Evolutionary conservation across 1,284 basidiomycete species (phyloP), one percentile per base, ranked within the genome.

Genomic region (Ceratobasidium sp.): DNA sequence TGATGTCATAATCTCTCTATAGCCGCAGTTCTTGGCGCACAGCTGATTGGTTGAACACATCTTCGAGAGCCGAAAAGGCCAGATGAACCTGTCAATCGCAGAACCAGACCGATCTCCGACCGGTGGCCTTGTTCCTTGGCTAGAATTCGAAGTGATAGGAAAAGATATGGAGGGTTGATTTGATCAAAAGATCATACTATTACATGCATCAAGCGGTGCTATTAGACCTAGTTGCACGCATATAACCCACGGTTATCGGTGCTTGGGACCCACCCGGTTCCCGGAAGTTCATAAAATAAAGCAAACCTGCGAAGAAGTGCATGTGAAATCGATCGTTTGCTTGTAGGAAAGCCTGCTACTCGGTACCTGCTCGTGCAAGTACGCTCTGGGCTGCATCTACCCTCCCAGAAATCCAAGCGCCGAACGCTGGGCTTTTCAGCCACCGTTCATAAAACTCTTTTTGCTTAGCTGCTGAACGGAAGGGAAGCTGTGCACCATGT

Each of bases 401-500:
- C 76, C 91, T 88, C 72, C 81, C 80, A 16, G 86, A 86, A 30
- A 92, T 78, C 90, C 90, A 92, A 46, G 88, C 72, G 8, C 87
- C 89, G 78, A 92, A 92, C 13, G 86, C 83, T 0, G 87, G 87
- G 8, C 85, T 87, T 74, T 85, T 83, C 58, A 91, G 73, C 86
- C 89, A 90, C 58, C 81, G 80, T 75, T 87, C 84, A 73, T 91
- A 91, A 75, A 91, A 92, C 72, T 87, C 87, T 49, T 78, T 83
- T 72, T 85, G 82, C 74, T 85, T 87, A 50, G 80, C 79, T 6
- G 79, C 79, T 8, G 86, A 87, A 71, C 86, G 85, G 80, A 95
- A 95, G 1, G 88, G 86, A 2, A 95, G 78, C 1, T 88, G 84
- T 49, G 87, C 85, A 0, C 94, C 94, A 74, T 91, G 84, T 0